A percentile compares a stretch with the other conserved stretches of the same genome.
phyloP scores from a whole-genome alignment of 768 basidiomycete species.

The Tricholoma bakamatsutake region DNA sequence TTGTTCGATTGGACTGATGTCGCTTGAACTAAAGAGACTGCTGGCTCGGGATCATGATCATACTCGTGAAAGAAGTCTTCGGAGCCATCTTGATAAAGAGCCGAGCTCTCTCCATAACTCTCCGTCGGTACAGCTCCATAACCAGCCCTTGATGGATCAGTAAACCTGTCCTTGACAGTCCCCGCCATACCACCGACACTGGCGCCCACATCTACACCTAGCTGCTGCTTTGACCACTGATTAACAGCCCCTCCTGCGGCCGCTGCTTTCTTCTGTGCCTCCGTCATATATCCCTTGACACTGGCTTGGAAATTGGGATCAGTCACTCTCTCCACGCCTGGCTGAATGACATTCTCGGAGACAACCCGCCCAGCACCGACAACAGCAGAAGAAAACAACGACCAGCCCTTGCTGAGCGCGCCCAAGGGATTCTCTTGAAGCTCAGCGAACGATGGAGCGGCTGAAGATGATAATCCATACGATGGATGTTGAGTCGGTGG shows the following conservation, averaged over 20 bases:
- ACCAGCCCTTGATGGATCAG: slow-evolving; percentile 47
- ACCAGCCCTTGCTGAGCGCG: slow-evolving; percentile 93
- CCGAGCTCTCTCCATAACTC: slow-evolving; percentile 51
- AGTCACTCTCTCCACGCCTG: slow-evolving; percentile 72
- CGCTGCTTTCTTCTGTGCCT: slow-evolving; percentile 61
- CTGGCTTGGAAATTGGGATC: slow-evolving; percentile 78
- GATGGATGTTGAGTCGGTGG: slow-evolving; percentile 62
- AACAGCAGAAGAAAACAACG: slow-evolving; percentile 84
- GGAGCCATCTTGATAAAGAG: slow-evolving; percentile 56
- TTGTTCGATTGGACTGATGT: slow-evolving; percentile 4
- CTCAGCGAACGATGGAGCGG: slow-evolving; percentile 73
- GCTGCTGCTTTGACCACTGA: slow-evolving; percentile 68
- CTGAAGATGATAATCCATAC: slow-evolving; percentile 67
- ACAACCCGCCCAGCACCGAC: slow-evolving; percentile 74
- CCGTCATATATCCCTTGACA: slow-evolving; percentile 65
- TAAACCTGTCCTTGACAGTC: slow-evolving; percentile 52
- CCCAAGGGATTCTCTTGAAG: slow-evolving; percentile 82
- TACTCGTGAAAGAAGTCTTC: slow-evolving; percentile 62
- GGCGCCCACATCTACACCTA: slow-evolving; percentile 83
- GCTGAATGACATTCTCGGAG: slow-evolving; percentile 85
- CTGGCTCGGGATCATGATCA: slow-evolving; percentile 22
- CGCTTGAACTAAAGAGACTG: slow-evolving; percentile 12
- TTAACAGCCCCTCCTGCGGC: slow-evolving; percentile 61
- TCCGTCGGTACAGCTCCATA: slow-evolving; percentile 42
- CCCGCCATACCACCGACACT: slow-evolving; percentile 67